Base-by-base conservation (phyloP, 495 filamentous ascomycete species). In the Echria macrotheca region DNA sequence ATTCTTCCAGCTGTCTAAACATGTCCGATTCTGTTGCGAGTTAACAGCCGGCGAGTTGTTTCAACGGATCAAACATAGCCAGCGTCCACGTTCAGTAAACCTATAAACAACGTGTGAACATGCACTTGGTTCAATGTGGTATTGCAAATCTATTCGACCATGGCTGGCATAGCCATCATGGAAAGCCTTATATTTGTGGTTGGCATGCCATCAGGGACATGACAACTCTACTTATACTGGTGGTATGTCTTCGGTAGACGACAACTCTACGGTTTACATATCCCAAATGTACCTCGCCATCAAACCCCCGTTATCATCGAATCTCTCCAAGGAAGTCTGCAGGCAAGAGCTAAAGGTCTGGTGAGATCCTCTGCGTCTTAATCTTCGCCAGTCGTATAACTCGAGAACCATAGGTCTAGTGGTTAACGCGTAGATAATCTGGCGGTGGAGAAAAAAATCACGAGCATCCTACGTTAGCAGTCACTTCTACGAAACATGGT, bases 321-420 rank as follows among this genome's bases (percentile, higher is more conserved):
- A 31, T 6, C 64, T 64, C 69, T 76, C 71, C 67, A 66, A 64
- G 71, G 70, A 71, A 76, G 80, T 87, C 84, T 87, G 83, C 83
- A 82, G 81, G 78, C 72, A 68, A 85, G 82, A 67, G 60, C 60
- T 17, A 22, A 57, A 40, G 53, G 57, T 56, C 47, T 60, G 67
- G 59, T 70, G 55, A 60, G 49, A 50, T 48, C 63, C 59, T 59
- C 60, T 56, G 68, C 57, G 61, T 60, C 63, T 87, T 70, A 39
- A 49, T 88, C 62, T 89, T 64, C 82, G 84, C 84, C 75, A 80
- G 71, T 75, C 76, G 83, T 89, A 77, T 89, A 88, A 81, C 85
- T 82, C 74, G 73, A 74, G 68, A 86, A 78, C 79, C 82, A 80
- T 81, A 36, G 71, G 56, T 42, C 33, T 63, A 53, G 64, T 66